Evolutionary conservation across 208 protist species (phyloP).

Genomic region (Angomonas ambiguus): DNA sequence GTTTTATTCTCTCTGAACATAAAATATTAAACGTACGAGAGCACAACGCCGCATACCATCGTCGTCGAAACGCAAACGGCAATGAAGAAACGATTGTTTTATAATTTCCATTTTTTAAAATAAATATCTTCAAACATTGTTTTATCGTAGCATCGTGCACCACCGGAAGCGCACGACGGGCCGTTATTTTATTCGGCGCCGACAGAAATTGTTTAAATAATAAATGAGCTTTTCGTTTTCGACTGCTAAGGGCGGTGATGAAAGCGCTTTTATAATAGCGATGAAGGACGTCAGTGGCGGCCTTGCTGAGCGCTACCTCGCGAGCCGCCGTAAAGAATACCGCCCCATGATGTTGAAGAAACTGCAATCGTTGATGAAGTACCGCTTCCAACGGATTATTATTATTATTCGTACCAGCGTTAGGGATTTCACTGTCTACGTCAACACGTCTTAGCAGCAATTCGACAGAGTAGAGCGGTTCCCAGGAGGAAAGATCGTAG

Average conservation of each 20-base stretch:
- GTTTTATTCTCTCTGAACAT: conserved; percentile 59
- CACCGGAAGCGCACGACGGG: background rate
- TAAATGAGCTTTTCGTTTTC: background rate
- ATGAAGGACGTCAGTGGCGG: background rate
- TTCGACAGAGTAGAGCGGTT: background rate
- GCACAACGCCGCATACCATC: conserved; percentile 78
- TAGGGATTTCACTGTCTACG: too few relatives aligned
- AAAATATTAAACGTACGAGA: conserved; percentile 79
- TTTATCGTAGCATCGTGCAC: conserved; percentile 1
- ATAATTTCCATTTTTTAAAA: background rate
- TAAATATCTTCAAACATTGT: background rate
- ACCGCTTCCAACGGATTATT: background rate
- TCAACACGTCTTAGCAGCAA: background rate
- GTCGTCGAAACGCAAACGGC: conserved; percentile 72
- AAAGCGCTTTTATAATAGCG: background rate
- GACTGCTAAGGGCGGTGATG: background rate
- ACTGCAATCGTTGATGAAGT: background rate
- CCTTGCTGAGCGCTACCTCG: background rate
- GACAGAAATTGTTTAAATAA: background rate
- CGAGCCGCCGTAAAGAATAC: background rate
- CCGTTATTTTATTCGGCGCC: background rate
- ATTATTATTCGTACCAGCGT: background rate
- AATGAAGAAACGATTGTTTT: background rate
- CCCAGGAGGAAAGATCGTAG: background rate
- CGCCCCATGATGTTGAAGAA: background rate